phyloP scores from a whole-genome alignment of 805 yeast genomes.

The Metschnikowia colocasiae region DNA sequence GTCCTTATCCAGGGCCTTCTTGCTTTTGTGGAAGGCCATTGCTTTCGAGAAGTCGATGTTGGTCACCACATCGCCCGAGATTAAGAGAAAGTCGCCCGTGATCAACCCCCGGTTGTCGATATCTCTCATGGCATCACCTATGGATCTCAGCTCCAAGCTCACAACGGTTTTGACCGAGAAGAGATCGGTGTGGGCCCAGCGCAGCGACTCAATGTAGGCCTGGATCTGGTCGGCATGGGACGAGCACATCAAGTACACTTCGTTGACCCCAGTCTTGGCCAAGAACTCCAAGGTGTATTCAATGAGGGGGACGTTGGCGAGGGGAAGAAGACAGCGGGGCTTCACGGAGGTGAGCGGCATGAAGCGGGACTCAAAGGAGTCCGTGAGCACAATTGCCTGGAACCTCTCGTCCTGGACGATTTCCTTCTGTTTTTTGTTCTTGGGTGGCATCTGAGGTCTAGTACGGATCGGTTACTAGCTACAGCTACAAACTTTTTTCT shows the following conservation, averaged over 20 bases:
- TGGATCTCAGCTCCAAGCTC: slow-evolving; percentile 83
- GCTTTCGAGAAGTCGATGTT: slow-evolving; percentile 78
- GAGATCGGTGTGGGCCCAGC: slow-evolving; percentile 75
- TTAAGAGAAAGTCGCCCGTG: slow-evolving; percentile 82
- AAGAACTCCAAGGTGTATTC: slow-evolving; percentile 94
- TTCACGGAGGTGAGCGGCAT: slow-evolving; percentile 83
- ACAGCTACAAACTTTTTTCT: slow-evolving; percentile 2
- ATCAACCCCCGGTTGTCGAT: slow-evolving; percentile 87
- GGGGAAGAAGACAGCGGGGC: slow-evolving; percentile 88
- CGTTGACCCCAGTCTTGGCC: slow-evolving; percentile 85
- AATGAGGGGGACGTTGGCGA: slow-evolving; percentile 89
- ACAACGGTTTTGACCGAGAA: slow-evolving; percentile 75
- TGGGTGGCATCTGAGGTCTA: slow-evolving; percentile 39
- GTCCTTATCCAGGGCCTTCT: slow-evolving; percentile 75
- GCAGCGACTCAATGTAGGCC: slow-evolving; percentile 68
- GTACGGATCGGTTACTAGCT: neutral
- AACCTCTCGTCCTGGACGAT: slow-evolving; percentile 66
- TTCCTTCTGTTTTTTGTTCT: slow-evolving; percentile 52
- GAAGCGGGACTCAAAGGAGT: slow-evolving; percentile 87
- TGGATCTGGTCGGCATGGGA: slow-evolving; percentile 88
- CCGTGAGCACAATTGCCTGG: slow-evolving; percentile 93
- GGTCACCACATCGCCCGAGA: slow-evolving; percentile 94
- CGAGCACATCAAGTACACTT: slow-evolving; percentile 86
- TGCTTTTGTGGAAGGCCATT: slow-evolving; percentile 66
- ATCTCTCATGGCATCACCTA: slow-evolving; percentile 97